Evolutionary conservation across 495 filamentous ascomycete genomes (phyloP), one percentile per base, ranked within the genome.

Genomic region (Hypomontagnella submonticulosa): DNA sequence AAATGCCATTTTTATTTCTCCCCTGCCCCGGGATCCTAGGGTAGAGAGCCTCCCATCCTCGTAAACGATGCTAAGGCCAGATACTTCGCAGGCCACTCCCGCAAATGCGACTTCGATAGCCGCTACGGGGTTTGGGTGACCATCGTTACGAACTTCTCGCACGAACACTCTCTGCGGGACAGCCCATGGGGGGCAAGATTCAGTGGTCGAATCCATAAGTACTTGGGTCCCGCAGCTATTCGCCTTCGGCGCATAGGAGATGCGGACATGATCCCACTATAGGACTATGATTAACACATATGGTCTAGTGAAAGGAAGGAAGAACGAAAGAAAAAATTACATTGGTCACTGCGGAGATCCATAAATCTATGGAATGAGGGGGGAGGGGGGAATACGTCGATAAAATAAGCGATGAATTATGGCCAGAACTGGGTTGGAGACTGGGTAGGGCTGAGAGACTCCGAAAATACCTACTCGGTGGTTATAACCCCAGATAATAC

Each of bases 401-500:
- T n/a, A n/a, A n/a, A n/a, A n/a, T n/a, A n/a, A n/a, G n/a, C n/a
- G n/a, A n/a, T n/a, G n/a, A n/a, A n/a, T n/a, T n/a, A n/a, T n/a
- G n/a, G n/a, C n/a, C n/a, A n/a, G n/a, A n/a, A n/a, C n/a, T n/a
- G n/a, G n/a, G n/a, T 12, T 18, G 36, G 15, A 34, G 19, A 27
- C 6, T 3, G 23, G 23, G 23, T 27, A 27, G 6, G 23, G 6
- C 23, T 27, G 6, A 6, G 6, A 27, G 23, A 27, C 23, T 2
- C 9, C 4, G 43, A 27, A 3, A 47, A 13, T 13, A 23, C 38
- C 5, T 23, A 57, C 53, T 46, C 46, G 13, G 12, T 59, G 15
- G 20, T 43, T 60, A 42, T 4, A 60, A 0, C 46, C 56, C 57
- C 57, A 60, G 16, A 60, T 3, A 20, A 60, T 60, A 18, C 57